phyloP scores from a whole-genome alignment of 257 asterid species.

The Penstemon newberryi region DNA sequence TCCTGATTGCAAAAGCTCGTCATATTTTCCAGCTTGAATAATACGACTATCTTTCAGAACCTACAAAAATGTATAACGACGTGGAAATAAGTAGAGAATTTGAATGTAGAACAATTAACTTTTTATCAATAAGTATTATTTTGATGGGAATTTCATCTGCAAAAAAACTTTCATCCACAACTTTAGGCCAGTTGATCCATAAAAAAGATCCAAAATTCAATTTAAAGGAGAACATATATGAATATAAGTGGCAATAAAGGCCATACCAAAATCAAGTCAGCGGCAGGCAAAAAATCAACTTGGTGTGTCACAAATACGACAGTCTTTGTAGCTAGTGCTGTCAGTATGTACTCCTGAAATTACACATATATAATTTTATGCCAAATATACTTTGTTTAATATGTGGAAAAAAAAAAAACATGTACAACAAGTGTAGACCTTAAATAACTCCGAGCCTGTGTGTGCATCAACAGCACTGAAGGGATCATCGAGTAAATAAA shows the following conservation, averaged over 20 bases:
- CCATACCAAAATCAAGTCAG: slow-evolving; percentile 91
- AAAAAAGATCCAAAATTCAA: background rate
- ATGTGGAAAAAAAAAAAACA: slow-evolving; percentile 6
- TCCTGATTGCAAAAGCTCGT: slow-evolving; percentile 94
- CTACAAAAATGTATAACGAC: slow-evolving; percentile 37
- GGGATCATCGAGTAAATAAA: slow-evolving; percentile 94
- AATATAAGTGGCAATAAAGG: slow-evolving; percentile 14
- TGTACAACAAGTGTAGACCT: slow-evolving; percentile 40
- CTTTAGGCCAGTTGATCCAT: too few species aligned
- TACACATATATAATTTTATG: slow-evolving; percentile 30
- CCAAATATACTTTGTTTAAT: slow-evolving; percentile 20
- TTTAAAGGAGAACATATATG: background rate
- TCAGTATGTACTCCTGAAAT: slow-evolving; percentile 88
- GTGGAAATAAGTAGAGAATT: slow-evolving; percentile 24
- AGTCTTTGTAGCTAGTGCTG: slow-evolving; percentile 81
- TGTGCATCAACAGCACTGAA: slow-evolving; percentile 99
- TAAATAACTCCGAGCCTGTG: slow-evolving; percentile 90
- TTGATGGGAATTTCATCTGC: background rate
- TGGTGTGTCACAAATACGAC: slow-evolving; percentile 95
- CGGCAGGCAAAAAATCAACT: slow-evolving; percentile 94
- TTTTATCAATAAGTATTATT: background rate
- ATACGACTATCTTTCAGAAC: slow-evolving; percentile 91
- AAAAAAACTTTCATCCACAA: too few species aligned
- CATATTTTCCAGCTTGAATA: slow-evolving; percentile 93
- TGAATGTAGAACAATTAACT: slow-evolving; percentile 12